Evolutionary conservation across 192 early-diverging fungal genomes (phyloP).

Genomic region (Umbelopsis sp.): DNA sequence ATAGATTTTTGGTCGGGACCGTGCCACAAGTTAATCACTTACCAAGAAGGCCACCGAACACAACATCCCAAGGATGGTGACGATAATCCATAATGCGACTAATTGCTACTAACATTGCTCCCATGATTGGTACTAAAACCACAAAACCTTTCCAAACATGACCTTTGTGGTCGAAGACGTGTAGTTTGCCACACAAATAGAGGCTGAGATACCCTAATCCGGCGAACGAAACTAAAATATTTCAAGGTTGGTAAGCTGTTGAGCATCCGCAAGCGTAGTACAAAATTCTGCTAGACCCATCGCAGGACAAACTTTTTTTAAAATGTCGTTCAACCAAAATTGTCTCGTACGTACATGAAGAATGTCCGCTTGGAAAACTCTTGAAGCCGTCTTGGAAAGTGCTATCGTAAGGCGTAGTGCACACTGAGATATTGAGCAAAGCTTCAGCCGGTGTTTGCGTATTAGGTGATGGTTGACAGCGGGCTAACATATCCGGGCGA

Average conservation of each 20-base stretch:
- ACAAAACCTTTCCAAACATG: slow-evolving; percentile 72
- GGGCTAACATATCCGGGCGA: slow-evolving; percentile 54
- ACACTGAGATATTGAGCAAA: slow-evolving; percentile 60
- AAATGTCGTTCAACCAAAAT: background rate
- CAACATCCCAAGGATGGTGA: slow-evolving; percentile 82
- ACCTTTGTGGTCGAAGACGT: slow-evolving; percentile 69
- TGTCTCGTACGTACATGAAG: slow-evolving; percentile 59
- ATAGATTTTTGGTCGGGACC: background rate
- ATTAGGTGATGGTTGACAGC: slow-evolving; percentile 42
- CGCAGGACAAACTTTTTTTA: no score
- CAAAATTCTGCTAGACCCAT: no score
- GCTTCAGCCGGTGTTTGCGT: slow-evolving; percentile 55
- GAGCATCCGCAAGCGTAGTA: no score
- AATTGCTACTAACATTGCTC: slow-evolving; percentile 62
- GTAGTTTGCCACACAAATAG: slow-evolving; percentile 74
- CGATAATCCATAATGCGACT: slow-evolving; percentile 76
- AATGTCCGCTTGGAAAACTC: slow-evolving; percentile 89
- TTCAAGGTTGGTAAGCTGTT: background rate
- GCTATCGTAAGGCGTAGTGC: slow-evolving; percentile 50
- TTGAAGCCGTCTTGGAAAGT: slow-evolving; percentile 77
- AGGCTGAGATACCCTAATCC: slow-evolving; percentile 71
- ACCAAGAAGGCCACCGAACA: slow-evolving; percentile 52
- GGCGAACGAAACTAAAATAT: slow-evolving; percentile 61
- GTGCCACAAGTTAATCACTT: background rate
- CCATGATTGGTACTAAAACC: slow-evolving; percentile 56